Evolutionary conservation across 2,329 filamentous ascomycete genomes (phyloP), one percentile per base, ranked within the genome.

Genomic region (Talaromyces sp.): DNA sequence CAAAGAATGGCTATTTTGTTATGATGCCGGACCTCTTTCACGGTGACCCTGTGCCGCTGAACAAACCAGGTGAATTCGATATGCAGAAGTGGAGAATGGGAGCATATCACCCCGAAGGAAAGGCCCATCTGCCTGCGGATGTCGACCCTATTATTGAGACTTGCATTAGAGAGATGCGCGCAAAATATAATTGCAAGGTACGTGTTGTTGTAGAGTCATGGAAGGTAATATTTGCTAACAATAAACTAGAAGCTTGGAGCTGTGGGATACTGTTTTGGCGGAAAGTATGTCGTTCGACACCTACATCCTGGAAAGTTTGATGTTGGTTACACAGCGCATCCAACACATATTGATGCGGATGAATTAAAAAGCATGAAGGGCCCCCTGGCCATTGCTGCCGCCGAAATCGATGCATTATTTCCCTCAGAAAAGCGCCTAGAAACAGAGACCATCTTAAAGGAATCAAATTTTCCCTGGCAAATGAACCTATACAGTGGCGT

Each of bases 401-500:
- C 57, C 2, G 57, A 54, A 28, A 59, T 42, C 12, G 57, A 59
- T 31, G 16, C 16, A 9, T 42, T 59, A 16, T 59, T 59, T 36
- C 14, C 57, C 1, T 33, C 44, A 9, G 50, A 59, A 5, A 59
- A 59, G 16, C 50, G 57, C 3, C 50, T 44, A 6, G 57, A 54
- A 8, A 40, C 33, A 16, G 86, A 89, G 71, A 78, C 74, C 44
- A 84, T 87, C 61, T 79, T 89, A 53, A 72, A 75, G 54, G 74
- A 83, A 68, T 77, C 75, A 1, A 80, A 80, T 31, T 71, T 78
- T 9, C 83, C 84, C 23, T 92, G 89, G 74, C 89, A 93, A 77
- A 87, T 92, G 70, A 89, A 82, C 71, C 78, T 93, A 4, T 92
- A 84, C 78, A 85, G 83, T 0, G 84, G 84, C 57, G 85, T 89